A percentile compares a stretch with the other conserved stretches of the same genome.
phyloP scores from a whole-genome alignment of 1,139 yeast species.

The Sugiyamaella novakii region DNA sequence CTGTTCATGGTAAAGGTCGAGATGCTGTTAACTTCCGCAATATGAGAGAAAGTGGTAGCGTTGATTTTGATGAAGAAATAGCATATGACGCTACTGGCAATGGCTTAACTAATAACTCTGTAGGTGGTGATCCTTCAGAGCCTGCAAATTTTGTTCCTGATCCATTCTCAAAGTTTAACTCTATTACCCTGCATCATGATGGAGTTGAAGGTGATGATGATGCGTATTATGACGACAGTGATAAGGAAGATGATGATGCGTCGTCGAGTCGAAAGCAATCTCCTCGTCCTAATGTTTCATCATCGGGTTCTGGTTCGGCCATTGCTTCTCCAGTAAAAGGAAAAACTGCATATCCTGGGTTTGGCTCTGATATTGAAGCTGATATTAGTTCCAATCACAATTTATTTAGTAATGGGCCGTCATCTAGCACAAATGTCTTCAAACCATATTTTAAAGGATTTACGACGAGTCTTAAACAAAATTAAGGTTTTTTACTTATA shows the following conservation, averaged over 20 bases:
- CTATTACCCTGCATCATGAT: conserved; percentile 82
- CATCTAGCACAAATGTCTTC: conserved; percentile 10
- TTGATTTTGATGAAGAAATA: conserved; percentile 36
- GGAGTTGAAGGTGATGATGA: conserved; percentile 26
- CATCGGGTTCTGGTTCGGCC: not conserved
- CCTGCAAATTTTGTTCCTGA: conserved; percentile 44
- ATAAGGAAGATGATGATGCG: conserved; percentile 20
- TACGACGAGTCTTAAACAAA: conserved; percentile 15
- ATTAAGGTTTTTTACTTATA: not conserved
- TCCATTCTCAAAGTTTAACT: conserved; percentile 86
- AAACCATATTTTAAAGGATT: conserved; percentile 20
- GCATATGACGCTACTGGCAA: conserved; percentile 1
- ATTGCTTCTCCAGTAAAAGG: conserved; percentile 1
- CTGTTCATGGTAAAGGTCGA: conserved; percentile 69
- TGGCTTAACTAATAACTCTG: conserved; percentile 19
- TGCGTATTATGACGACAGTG: conserved; percentile 27
- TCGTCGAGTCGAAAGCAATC: not conserved
- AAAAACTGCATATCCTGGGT: not conserved
- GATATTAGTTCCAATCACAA: conserved; percentile 5
- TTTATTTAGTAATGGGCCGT: conserved; percentile 3
- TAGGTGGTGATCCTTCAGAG: conserved; percentile 29
- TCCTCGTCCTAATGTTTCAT: not conserved
- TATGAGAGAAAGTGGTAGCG: conserved; percentile 39
- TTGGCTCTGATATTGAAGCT: conserved; percentile 13
- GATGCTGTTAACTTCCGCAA: conserved; percentile 42